A percentile compares a stretch with the other conserved stretches of the same genome.
These are phyloP conservation scores for Ogataea hybrid DNA, from an alignment of 1,139 yeast species.

Conservation along the genomic window DNA sequence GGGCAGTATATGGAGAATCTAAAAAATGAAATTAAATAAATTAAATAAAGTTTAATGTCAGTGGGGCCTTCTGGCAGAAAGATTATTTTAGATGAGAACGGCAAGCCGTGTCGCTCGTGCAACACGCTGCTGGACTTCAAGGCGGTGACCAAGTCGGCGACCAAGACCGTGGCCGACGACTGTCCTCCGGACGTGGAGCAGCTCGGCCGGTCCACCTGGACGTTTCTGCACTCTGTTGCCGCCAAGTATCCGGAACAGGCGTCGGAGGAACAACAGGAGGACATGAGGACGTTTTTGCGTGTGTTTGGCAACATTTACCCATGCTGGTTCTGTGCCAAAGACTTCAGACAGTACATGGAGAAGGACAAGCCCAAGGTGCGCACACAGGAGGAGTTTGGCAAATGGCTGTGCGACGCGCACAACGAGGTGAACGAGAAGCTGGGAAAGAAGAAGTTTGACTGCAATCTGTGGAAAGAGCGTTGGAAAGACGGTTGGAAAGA, in stretches of 20 bases:
- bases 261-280: constrained; percentile 55
- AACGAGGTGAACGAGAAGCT: constrained; percentile 82
- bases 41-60: not conserved
- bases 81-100: constrained; percentile 70
- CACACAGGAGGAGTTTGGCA: constrained; percentile 77
- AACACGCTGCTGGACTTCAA: constrained; percentile 76
- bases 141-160: constrained; percentile 43
- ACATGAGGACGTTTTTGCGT: constrained; percentile 65
- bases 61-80: constrained; percentile 3
- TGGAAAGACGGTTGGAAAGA: constrained; percentile 84
- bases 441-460: constrained; percentile 84
- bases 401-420: constrained; percentile 95
- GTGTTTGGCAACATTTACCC: constrained; percentile 85
- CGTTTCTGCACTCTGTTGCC: constrained; percentile 84
- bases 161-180: constrained; percentile 32
- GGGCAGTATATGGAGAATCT: constrained; percentile 61
- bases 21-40: constrained; percentile 4
- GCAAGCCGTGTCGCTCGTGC: constrained; percentile 93
- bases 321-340: constrained; percentile 92
- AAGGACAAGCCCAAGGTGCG: constrained; percentile 63
- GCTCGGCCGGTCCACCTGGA: constrained; percentile 90
- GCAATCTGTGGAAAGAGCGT: constrained; percentile 85
- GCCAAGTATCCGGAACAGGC: constrained; percentile 85
- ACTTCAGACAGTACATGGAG: constrained; percentile 64
- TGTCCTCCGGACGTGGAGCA: constrained; percentile 87